phyloP scores from a whole-genome alignment of 2,329 filamentous ascomycete genomes.

The Mariannaea elegans region DNA sequence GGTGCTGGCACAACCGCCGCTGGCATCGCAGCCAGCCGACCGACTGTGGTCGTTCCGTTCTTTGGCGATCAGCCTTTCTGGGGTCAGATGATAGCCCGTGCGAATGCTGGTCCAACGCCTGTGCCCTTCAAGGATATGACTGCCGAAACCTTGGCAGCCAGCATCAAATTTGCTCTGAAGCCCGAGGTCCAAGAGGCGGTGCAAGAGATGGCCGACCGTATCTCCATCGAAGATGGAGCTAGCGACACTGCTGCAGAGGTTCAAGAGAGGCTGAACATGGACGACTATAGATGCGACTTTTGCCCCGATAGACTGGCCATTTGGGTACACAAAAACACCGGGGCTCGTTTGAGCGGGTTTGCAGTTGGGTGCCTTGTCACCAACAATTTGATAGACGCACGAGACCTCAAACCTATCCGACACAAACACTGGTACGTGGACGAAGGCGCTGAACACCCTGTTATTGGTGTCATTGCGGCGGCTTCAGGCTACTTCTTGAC shows the following conservation, averaged over 20 bases:
- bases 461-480: constrained; percentile 71
- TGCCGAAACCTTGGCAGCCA: constrained; percentile 61
- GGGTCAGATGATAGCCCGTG: constrained; percentile 69
- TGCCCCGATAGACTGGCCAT: constrained; percentile 66
- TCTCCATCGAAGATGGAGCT: constrained; percentile 63
- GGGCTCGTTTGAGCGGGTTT: constrained; percentile 68
- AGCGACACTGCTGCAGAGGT: constrained; percentile 62
- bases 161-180: constrained; percentile 61
- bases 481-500: constrained; percentile 70
- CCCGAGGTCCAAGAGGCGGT: constrained; percentile 53
- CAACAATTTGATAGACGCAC: constrained; percentile 62
- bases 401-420: constrained; percentile 62
- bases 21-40: constrained; percentile 66
- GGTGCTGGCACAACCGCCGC: constrained; percentile 73
- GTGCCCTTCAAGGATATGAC: constrained; percentile 68
- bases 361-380: constrained; percentile 67
- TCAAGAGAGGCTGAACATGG: constrained; percentile 61
- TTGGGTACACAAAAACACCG: constrained; percentile 65
- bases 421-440: constrained; percentile 68
- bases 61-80: constrained; percentile 74
- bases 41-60: constrained; percentile 73
- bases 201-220: constrained; percentile 58
- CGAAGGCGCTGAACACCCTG: constrained; percentile 70
- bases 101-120: constrained; percentile 67
- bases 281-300: constrained; percentile 66